A percentile compares a stretch with the other conserved stretches of the same genome.
Conservation (phyloP, 495 filamentous ascomycete genomes). For the Daldinia bambusicola region DNA sequence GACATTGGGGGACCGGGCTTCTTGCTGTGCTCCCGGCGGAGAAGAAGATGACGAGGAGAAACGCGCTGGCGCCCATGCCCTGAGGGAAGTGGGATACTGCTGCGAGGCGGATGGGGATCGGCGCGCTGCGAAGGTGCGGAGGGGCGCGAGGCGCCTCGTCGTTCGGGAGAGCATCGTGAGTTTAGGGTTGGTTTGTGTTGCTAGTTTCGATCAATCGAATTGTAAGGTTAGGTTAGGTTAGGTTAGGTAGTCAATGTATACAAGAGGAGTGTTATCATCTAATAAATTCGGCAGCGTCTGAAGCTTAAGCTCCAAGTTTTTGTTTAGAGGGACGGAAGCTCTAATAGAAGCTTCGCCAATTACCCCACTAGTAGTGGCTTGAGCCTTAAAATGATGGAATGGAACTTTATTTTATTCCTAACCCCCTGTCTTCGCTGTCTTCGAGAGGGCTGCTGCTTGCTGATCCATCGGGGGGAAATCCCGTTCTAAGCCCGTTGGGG, state of each 20-base stretch:
- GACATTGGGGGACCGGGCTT: conserved; percentile 38
- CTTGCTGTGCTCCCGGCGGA: not conserved
- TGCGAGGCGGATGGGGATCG: conserved; percentile 9
- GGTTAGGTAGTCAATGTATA: too few species aligned
- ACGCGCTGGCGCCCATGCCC: too few species aligned
- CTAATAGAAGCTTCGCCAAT: not conserved
- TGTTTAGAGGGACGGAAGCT: not conserved
- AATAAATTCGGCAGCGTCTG: not conserved
- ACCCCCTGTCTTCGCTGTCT: conserved; percentile 9
- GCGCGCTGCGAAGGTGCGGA: conserved; percentile 19
- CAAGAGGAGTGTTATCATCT: not conserved
- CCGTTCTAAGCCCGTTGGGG: conserved; percentile 26
- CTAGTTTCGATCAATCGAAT: not conserved
- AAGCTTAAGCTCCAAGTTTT: not conserved
- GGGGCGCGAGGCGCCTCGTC: conserved; percentile 22
- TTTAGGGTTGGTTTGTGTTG: not conserved
- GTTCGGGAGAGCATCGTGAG: conserved; percentile 36
- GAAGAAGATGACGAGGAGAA: conserved; percentile 10
- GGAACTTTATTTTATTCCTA: not conserved
- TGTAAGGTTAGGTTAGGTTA: too few species aligned
- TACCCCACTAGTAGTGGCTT: conserved; percentile 13
- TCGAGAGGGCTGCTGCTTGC: conserved; percentile 7
- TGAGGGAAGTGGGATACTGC: not conserved
- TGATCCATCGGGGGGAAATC: conserved; percentile 10
- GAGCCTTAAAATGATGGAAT: not conserved